phyloP scores from a whole-genome alignment of 345 rosid species.

The Abelmoschus esculentus region DNA sequence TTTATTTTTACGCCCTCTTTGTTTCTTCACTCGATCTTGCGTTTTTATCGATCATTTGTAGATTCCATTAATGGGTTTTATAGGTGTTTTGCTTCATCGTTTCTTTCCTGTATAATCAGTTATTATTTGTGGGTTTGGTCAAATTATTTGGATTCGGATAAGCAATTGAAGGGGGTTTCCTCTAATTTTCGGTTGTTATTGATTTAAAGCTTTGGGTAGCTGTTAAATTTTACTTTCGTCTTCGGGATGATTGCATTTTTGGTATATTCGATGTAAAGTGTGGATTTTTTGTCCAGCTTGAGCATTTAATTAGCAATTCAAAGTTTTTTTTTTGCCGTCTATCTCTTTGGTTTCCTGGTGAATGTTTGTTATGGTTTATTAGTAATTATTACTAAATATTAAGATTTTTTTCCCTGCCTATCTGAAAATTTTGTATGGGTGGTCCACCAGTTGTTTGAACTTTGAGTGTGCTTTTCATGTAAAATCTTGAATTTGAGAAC shows the following conservation, averaged over 20 bases:
- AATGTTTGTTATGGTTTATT: neutral
- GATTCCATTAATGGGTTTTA: slow-evolving; percentile 4
- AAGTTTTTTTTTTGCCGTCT: too few relatives aligned
- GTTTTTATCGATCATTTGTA: slow-evolving; percentile 15
- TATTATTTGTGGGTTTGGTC: neutral
- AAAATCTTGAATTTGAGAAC: neutral
- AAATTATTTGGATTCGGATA: neutral
- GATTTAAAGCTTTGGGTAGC: neutral
- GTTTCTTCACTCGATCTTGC: slow-evolving; percentile 11
- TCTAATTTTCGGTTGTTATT: neutral
- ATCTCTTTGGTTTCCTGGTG: neutral
- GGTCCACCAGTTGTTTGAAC: neutral
- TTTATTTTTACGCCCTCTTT: neutral
- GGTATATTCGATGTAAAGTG: neutral
- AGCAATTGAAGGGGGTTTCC: slow-evolving; percentile 2
- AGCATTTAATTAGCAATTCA: too few relatives aligned
- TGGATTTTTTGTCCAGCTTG: neutral
- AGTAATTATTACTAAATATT: neutral
- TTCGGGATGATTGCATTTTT: neutral
- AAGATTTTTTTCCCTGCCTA: neutral
- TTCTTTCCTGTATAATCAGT: neutral
- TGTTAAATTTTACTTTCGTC: neutral
- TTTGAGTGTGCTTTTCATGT: neutral
- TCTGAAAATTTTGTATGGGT: neutral
- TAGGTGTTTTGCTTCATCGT: neutral